Percentiles rank a stretch among this genome's conserved stretches.
phyloP scores from a whole-genome alignment of 2,329 filamentous ascomycete species.

The Verruconis gallopava region DNA sequence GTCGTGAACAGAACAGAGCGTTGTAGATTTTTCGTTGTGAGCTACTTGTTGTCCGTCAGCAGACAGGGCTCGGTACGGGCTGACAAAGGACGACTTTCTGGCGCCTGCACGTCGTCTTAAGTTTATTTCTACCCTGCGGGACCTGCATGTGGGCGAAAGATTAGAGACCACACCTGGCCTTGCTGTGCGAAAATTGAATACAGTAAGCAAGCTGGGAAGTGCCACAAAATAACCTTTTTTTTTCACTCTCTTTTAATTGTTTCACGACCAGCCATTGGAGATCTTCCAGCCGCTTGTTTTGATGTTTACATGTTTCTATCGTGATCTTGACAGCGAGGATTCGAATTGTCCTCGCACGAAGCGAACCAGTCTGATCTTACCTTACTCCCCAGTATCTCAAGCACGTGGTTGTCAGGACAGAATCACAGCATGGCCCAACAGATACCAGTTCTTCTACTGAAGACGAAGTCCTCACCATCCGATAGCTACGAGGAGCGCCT shows the following conservation, averaged over 20 bases:
- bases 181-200: no score
- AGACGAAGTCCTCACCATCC: conserved; percentile 58
- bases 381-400: background rate
- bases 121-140: no score
- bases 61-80: no score
- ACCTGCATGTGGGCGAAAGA: no score
- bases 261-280: conserved; percentile 14
- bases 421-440: conserved; percentile 15
- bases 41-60: no score
- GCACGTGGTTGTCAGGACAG: no score
- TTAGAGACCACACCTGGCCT: no score
- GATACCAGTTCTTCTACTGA: conserved; percentile 56
- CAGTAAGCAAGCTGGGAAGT: no score
- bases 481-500: conserved; percentile 65
- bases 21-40: no score
- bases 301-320: background rate
- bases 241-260: conserved; percentile 10
- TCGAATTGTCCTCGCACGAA: background rate
- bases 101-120: no score
- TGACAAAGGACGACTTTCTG: no score
- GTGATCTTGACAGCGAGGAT: background rate
- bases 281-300: background rate
- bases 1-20: background rate
- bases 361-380: background rate
- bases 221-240: background rate